phyloP scores from a whole-genome alignment of 1,284 basidiomycete species.

The Ceratobasidium sp. region DNA sequence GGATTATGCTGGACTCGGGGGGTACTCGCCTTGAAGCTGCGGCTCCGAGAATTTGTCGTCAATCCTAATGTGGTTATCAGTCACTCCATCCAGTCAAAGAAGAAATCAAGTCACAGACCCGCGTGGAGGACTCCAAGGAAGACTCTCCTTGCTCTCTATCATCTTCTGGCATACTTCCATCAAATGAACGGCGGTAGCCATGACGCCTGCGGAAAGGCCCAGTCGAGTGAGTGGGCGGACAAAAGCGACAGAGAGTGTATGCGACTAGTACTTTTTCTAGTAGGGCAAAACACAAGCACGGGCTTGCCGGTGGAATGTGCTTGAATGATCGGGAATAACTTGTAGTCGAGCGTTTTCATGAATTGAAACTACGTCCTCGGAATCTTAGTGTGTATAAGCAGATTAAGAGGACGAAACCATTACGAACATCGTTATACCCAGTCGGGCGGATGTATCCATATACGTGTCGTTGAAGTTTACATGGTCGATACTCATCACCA shows the following conservation, averaged over 20 bases:
- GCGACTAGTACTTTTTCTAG: slow-evolving; percentile 84
- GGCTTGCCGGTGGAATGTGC: slow-evolving; percentile 76
- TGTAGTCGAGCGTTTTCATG: slow-evolving; percentile 71
- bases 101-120: slow-evolving; percentile 52
- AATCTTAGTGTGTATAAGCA: slow-evolving; percentile 65
- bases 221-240: not conserved
- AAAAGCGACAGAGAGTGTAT: not conserved
- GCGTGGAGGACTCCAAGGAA: slow-evolving; percentile 69
- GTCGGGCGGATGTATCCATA: slow-evolving; percentile 60
- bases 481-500: slow-evolving; percentile 87
- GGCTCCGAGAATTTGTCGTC: slow-evolving; percentile 65
- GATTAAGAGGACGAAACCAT: slow-evolving; percentile 22
- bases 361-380: slow-evolving; percentile 74
- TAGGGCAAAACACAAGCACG: slow-evolving; percentile 82
- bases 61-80: slow-evolving; percentile 52
- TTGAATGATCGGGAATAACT: slow-evolving; percentile 72
- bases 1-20: not conserved
- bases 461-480: slow-evolving; percentile 74
- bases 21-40: slow-evolving; percentile 61
- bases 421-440: slow-evolving; percentile 45
- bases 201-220: slow-evolving; percentile 58
- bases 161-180: slow-evolving; percentile 71
- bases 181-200: slow-evolving; percentile 74
- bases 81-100: slow-evolving; percentile 4
- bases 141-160: slow-evolving; percentile 55